Evolutionary conservation across 257 asterid genomes (phyloP).

Genomic region (Euphrasia confusa): DNA sequence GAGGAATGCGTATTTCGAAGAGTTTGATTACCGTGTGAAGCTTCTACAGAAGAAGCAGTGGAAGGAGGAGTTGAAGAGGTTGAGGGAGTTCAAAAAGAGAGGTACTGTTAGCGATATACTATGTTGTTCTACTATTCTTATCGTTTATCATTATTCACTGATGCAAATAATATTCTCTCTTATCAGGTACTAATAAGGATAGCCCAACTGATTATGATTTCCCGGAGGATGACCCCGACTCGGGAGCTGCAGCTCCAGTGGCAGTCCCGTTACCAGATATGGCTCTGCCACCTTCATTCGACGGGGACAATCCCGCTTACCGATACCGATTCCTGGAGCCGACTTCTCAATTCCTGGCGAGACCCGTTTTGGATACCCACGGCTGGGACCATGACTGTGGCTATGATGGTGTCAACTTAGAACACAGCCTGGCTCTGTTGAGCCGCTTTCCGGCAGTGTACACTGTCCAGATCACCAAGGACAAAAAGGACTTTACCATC

Average conservation of each 20-base stretch:
- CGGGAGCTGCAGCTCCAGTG: conserved; percentile 83
- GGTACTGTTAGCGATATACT: conserved; percentile 24
- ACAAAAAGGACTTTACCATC: conserved; percentile 81
- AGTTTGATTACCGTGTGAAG: conserved; percentile 90
- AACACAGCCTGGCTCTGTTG: conserved; percentile 63
- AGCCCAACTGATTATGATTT: conserved; percentile 37
- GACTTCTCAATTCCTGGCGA: conserved; percentile 87
- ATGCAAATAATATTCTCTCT: too few species aligned
- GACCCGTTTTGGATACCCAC: conserved; percentile 89
- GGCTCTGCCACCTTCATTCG: conserved; percentile 89
- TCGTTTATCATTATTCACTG: too few species aligned
- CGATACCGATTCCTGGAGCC: conserved; percentile 93
- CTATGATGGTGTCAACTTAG: conserved; percentile 92
- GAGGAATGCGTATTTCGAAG: conserved; percentile 82
- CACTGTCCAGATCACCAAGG: conserved; percentile 80
- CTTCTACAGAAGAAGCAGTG: conserved; percentile 91
- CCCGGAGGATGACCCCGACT: conserved; percentile 65
- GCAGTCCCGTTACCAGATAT: conserved; percentile 97
- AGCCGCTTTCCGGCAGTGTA: conserved; percentile 60
- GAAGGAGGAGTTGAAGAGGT: conserved; percentile 78
- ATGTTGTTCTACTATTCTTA: too few species aligned
- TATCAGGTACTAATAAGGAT: conserved; percentile 36
- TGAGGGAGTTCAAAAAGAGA: conserved; percentile 57
- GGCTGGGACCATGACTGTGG: conserved; percentile 99
- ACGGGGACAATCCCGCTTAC: conserved; percentile 70